Evolutionary conservation across 345 rosid genomes (phyloP).

Genomic region (Arabis alpina): DNA sequence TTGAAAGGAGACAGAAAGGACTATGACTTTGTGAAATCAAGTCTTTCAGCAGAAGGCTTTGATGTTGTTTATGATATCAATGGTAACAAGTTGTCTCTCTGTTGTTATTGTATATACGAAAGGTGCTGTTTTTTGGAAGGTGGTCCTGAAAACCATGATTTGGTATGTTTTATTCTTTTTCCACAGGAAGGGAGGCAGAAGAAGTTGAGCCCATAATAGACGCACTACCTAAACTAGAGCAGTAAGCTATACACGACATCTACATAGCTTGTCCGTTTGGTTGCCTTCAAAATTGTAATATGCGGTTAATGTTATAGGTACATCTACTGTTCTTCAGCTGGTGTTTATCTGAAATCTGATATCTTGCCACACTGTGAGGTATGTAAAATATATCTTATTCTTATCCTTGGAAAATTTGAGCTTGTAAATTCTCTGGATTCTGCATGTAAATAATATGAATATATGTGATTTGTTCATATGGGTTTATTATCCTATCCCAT

Average conservation of each 20-base stretch:
- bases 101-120: slow-evolving; percentile 2
- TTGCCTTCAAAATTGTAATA: slow-evolving; percentile 17
- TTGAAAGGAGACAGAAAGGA: slow-evolving; percentile 97
- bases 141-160: background rate
- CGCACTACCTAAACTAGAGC: slow-evolving; percentile 89
- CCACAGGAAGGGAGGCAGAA: slow-evolving; percentile 80
- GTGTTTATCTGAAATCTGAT: slow-evolving; percentile 92
- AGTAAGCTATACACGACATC: slow-evolving; percentile 53
- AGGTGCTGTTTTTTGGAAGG: background rate
- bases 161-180: slow-evolving; percentile 28
- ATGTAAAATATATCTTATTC: slow-evolving; percentile 21
- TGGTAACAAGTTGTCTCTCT: slow-evolving; percentile 48
- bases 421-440: background rate
- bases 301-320: slow-evolving; percentile 55
- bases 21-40: slow-evolving; percentile 91
- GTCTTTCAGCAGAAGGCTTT: slow-evolving; percentile 90
- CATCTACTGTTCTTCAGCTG: slow-evolving; percentile 96
- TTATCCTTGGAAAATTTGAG: slow-evolving; percentile 2
- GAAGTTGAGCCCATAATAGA: slow-evolving; percentile 95
- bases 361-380: slow-evolving; percentile 87
- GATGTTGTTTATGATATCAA: slow-evolving; percentile 96
- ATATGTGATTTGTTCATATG: slow-evolving; percentile 11
- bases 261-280: slow-evolving; percentile 3
- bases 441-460: background rate
- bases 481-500: background rate